phyloP scores from a whole-genome alignment of 2,329 filamentous ascomycete species.

The Lachnellula hyalina region DNA sequence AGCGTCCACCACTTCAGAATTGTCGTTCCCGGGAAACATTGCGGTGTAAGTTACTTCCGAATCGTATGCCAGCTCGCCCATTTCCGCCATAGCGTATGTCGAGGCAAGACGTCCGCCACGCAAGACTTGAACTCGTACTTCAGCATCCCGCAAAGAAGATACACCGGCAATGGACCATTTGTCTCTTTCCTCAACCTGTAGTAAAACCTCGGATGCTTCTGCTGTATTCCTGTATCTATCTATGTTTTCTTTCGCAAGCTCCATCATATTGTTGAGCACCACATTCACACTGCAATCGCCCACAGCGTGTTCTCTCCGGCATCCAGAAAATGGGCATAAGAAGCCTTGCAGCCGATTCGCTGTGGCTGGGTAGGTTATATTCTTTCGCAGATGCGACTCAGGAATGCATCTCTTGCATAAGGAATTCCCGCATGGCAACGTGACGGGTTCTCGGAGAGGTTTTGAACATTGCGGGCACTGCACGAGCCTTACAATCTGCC shows the following conservation, averaged over 20 bases:
- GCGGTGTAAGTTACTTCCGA: conserved; percentile 49
- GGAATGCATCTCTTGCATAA: conserved; percentile 75
- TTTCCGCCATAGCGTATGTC: conserved; percentile 60
- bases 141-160: conserved; percentile 35
- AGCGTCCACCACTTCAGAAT: conserved; percentile 36
- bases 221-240: conserved; percentile 33
- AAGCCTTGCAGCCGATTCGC: conserved; percentile 65
- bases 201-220: conserved; percentile 35
- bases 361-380: conserved; percentile 72
- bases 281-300: conserved; percentile 76
- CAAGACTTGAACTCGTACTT: conserved; percentile 34
- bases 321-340: conserved; percentile 64
- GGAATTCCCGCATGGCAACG: conserved; percentile 75
- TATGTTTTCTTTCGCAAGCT: conserved; percentile 52
- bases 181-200: conserved; percentile 36
- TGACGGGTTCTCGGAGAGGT: conserved; percentile 63
- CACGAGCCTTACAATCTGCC: conserved; percentile 64
- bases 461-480: conserved; percentile 72
- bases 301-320: conserved; percentile 65
- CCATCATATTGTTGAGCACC: conserved; percentile 65
- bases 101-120: conserved; percentile 57
- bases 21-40: conserved; percentile 20
- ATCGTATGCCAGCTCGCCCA: conserved; percentile 53
- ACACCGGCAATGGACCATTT: conserved; percentile 39
- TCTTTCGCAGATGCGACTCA: conserved; percentile 53